These are phyloP conservation scores for Pseudogymnoascus sp. DNA, from an alignment of 2,329 filamentous ascomycete species.

Conservation along the genomic window DNA sequence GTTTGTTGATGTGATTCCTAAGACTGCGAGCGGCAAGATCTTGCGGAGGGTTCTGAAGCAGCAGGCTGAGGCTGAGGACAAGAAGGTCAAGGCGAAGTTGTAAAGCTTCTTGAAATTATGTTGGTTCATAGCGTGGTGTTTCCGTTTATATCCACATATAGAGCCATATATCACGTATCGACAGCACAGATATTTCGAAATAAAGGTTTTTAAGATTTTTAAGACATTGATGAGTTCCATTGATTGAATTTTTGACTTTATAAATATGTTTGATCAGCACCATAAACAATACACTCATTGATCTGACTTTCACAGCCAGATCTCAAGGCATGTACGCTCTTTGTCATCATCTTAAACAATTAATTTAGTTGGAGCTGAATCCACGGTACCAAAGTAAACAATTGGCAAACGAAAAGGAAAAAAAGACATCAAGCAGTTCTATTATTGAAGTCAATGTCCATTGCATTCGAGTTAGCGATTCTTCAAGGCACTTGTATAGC, in stretches of 20 bases:
- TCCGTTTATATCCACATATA: background rate
- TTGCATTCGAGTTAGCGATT: too few relatives aligned
- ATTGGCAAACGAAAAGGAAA: too few relatives aligned
- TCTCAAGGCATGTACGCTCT: background rate
- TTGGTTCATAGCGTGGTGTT: background rate
- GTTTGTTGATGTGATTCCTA: constrained; percentile 46
- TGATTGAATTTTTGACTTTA: background rate
- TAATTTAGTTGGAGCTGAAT: too few relatives aligned
- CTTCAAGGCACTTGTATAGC: too few relatives aligned
- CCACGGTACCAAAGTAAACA: too few relatives aligned
- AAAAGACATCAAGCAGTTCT: too few relatives aligned
- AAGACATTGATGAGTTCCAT: background rate
- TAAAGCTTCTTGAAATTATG: constrained; percentile 15
- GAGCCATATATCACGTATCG: background rate
- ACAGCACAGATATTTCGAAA: background rate
- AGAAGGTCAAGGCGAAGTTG: constrained; percentile 31
- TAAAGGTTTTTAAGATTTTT: background rate
- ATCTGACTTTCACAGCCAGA: background rate
- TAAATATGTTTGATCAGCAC: background rate
- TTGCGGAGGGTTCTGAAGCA: constrained; percentile 44
- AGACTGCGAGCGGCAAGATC: constrained; percentile 52
- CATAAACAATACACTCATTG: background rate
- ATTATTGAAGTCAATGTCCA: too few relatives aligned
- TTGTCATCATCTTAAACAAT: background rate
- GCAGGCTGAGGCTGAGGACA: constrained; percentile 29